Conservation (phyloP, 805 yeast species). For the Saccharomycopsis fodiens region DNA sequence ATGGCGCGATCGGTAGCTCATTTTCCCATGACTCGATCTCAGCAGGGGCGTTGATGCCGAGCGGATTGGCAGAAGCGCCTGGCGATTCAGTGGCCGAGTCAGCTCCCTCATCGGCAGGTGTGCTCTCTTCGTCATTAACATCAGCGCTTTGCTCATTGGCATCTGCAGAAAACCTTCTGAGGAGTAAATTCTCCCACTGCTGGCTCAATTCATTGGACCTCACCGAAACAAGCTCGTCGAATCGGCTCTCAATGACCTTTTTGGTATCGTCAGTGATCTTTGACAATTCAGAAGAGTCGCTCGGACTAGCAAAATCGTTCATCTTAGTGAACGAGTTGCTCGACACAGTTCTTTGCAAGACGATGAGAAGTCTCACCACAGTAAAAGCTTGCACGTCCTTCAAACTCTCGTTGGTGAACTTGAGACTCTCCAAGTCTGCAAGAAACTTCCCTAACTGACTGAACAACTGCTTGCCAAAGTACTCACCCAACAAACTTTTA, state of each 20-base stretch:
- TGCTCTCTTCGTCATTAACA: neutral
- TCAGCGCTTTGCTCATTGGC: neutral
- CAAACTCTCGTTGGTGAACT: neutral
- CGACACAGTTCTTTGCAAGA: neutral
- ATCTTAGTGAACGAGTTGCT: neutral
- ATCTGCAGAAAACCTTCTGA: neutral
- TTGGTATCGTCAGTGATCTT: neutral
- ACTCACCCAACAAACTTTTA: neutral
- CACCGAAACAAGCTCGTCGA: neutral
- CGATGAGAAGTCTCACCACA: neutral
- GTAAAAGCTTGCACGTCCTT: neutral
- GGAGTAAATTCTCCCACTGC: neutral
- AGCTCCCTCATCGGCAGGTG: neutral
- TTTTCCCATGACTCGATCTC: slow-evolving; percentile 20
- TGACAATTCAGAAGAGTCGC: neutral
- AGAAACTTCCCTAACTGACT: neutral
- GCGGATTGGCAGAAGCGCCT: too few species aligned
- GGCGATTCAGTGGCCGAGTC: neutral
- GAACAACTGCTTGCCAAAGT: neutral
- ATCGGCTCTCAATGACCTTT: neutral
- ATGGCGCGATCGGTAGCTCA: slow-evolving; percentile 14
- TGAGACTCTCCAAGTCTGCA: neutral
- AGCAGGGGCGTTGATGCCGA: neutral
- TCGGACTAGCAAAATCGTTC: neutral
- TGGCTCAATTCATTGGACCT: neutral